Evolutionary conservation across 495 filamentous ascomycete genomes (phyloP).

Genomic region (Talaromyces proteolyticus): DNA sequence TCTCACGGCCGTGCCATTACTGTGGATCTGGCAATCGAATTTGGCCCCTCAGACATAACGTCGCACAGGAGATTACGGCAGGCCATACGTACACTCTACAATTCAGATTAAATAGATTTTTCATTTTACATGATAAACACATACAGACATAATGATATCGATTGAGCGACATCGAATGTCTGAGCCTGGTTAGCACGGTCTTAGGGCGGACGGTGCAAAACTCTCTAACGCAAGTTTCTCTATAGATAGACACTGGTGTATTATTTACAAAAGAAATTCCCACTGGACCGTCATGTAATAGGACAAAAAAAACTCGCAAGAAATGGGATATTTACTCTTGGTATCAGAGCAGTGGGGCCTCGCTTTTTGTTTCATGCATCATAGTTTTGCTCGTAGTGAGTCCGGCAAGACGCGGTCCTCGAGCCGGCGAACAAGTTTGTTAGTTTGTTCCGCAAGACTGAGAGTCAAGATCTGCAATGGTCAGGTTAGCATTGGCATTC

Average conservation of each 20-base stretch:
- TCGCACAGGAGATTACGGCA: no score
- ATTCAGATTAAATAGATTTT: no score
- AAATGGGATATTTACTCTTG: background rate
- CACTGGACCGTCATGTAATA: background rate
- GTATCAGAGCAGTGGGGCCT: no score
- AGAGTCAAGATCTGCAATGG: slow-evolving; percentile 69
- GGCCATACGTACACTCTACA: no score
- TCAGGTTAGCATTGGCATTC: no score
- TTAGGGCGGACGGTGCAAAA: background rate
- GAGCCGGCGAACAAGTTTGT: slow-evolving; percentile 75
- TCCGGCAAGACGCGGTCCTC: slow-evolving; percentile 62
- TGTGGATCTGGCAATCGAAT: no score
- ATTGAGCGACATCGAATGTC: no score
- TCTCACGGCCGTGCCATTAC: no score
- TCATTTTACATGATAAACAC: no score
- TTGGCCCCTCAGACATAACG: no score
- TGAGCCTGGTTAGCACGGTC: no score
- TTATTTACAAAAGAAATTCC: background rate
- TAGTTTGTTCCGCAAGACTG: slow-evolving; percentile 93
- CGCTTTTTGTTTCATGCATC: slow-evolving; percentile 9
- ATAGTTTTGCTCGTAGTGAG: slow-evolving; percentile 41
- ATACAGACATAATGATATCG: no score
- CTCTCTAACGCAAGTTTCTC: background rate
- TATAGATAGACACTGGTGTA: background rate
- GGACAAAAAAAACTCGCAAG: background rate